These are phyloP conservation scores for Dittrichia graveolens DNA, from an alignment of 129 eudicot genomes.

Conservation along the genomic window DNA sequence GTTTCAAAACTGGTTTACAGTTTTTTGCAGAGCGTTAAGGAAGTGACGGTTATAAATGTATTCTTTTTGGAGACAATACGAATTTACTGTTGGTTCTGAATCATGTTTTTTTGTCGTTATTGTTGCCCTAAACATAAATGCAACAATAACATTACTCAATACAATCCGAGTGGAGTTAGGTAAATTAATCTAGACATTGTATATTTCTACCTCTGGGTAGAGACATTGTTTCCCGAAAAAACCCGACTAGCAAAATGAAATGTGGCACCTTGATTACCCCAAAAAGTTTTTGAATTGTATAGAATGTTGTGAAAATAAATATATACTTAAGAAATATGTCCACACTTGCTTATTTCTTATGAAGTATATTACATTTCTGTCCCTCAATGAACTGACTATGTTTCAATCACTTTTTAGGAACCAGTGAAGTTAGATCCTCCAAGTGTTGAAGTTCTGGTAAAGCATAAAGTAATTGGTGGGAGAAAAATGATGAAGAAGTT, in stretches of 20 bases:
- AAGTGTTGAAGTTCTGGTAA: conserved; percentile 10
- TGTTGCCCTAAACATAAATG: background rate
- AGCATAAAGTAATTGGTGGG: conserved; percentile 28
- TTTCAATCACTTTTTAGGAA: conserved; percentile 9
- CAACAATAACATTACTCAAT: background rate
- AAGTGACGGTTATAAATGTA: background rate
- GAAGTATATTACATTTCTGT: background rate
- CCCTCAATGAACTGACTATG: too few relatives aligned
- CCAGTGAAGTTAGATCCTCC: conserved; percentile 8
- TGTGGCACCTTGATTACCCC: too few relatives aligned
- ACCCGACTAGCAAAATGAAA: too few relatives aligned
- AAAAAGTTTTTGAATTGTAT: too few relatives aligned
- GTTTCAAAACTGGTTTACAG: background rate
- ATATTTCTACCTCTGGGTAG: too few relatives aligned
- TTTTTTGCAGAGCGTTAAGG: background rate
- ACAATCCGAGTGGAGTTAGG: too few relatives aligned
- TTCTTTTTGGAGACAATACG: background rate
- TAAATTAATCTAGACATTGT: too few relatives aligned
- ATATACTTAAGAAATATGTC: background rate
- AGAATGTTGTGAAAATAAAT: too few relatives aligned
- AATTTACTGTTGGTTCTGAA: background rate
- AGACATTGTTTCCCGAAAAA: too few relatives aligned
- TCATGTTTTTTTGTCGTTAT: background rate
- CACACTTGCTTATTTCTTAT: background rate
- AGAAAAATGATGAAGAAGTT: conserved; percentile 37